Evolutionary conservation across 2,329 filamentous ascomycete species (phyloP).

Genomic region (Ascochyta fabae): DNA sequence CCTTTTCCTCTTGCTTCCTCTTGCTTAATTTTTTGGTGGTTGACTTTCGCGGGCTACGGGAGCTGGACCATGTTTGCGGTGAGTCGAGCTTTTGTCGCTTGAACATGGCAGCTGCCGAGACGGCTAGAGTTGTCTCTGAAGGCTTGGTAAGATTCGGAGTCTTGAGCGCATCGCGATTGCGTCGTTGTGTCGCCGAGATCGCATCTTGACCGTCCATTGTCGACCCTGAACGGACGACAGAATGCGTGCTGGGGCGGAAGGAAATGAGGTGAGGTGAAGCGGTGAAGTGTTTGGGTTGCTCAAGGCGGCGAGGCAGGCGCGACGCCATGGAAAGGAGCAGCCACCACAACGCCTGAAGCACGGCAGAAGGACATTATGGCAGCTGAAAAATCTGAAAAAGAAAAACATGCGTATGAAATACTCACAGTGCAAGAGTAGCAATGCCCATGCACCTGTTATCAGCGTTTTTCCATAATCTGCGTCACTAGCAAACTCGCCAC

Average conservation of each 20-base stretch:
- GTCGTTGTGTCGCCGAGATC: background rate
- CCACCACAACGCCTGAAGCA: background rate
- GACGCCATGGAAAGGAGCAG: background rate
- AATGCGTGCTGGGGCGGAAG: background rate
- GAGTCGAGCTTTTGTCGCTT: constrained; percentile 9
- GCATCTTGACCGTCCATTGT: background rate
- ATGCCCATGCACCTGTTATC: background rate
- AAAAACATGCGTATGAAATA: background rate
- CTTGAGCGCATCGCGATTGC: background rate
- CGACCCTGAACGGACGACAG: background rate
- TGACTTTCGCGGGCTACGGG: constrained; percentile 17
- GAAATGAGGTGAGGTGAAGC: background rate
- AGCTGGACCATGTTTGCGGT: constrained; percentile 12
- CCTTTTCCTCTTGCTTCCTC: constrained; percentile 5
- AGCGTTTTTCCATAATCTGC: background rate
- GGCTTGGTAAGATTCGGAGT: background rate
- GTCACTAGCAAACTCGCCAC: background rate
- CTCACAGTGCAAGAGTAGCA: background rate
- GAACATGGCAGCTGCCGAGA: constrained; percentile 39
- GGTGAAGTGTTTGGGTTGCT: background rate
- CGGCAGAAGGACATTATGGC: background rate
- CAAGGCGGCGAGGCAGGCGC: background rate
- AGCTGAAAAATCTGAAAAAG: background rate
- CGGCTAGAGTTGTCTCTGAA: constrained; percentile 11
- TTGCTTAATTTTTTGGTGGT: constrained; percentile 3